Evolutionary conservation across 331 rosid species (phyloP).

Genomic region (Quercus phellos): DNA sequence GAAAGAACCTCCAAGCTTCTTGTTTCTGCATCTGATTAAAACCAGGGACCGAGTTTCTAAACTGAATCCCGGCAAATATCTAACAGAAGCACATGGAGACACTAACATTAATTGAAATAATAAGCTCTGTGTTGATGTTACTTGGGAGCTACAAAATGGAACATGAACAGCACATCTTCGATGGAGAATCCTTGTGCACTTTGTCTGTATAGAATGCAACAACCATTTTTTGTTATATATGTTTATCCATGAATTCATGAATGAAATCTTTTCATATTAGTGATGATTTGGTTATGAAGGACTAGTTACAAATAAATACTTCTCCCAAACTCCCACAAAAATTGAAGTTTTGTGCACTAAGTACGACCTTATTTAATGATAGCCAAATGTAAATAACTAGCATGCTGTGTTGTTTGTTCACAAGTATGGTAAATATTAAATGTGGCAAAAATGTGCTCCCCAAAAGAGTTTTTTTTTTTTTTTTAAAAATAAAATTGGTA

Average conservation of each 20-base stretch:
- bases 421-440: no score
- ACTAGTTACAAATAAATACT: background rate
- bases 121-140: background rate
- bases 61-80: background rate
- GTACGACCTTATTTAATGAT: background rate
- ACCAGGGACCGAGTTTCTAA: background rate
- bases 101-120: background rate
- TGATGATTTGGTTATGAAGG: background rate
- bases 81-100: background rate
- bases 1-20: conserved; percentile 6
- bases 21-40: conserved; percentile 1
- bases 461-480: no score
- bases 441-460: no score
- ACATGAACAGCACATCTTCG: conserved; percentile 31
- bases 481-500: no score
- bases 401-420: no score
- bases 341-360: no score
- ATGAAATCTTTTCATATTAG: background rate
- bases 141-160: conserved; percentile 30
- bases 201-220: conserved; percentile 22
- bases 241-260: background rate
- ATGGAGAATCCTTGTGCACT: conserved; percentile 23
- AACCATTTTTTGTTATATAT: background rate
- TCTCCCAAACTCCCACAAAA: no score
- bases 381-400: background rate